Evolutionary conservation across 1,284 basidiomycete species (phyloP), one percentile per base, ranked within the genome.

Genomic region (Ustilago nuda): DNA sequence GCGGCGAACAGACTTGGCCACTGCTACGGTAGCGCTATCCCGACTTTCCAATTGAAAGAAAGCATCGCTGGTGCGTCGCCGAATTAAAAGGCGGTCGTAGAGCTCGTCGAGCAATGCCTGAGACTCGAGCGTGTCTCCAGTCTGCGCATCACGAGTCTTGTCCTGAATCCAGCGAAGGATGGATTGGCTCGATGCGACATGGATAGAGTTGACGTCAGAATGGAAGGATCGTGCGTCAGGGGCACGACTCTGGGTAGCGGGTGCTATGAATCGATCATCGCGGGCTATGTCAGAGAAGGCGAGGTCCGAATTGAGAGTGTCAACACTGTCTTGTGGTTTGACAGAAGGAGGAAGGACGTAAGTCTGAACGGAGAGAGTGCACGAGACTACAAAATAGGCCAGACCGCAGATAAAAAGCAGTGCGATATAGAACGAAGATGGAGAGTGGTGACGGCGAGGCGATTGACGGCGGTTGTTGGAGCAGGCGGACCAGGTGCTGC

Each of bases 401-500:
- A 68, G 27, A 36, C 54, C 54, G 61, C 57, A 56, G 2, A 73
- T 23, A 30, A 68, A 41, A 13, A 62, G 55, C 27, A 61, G 50
- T 11, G 33, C 43, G 37, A 39, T 19, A 41, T 39, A 54, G 48
- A 56, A 33, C 32, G 56, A 51, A 7, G 56, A 55, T 61, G 59
- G 58, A 51, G 27, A 6, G 32, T 35, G 48, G 37, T 15, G 56
- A 57, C 56, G 30, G 43, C 17, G 32, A 33, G 23, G 32, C 8
- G 50, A 46, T 32, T 60, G 65, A 58, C 50, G 66, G 65, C 66
- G 66, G 58, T 67, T 68, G 71, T 36, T 65, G 27, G n/a, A 64
- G 71, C 71, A 68, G 66, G 61, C 66, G 71, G 71, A 58, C 65
- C 66, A 45, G 66, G 54, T 73, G 66, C 66, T 73, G 71, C 62